phyloP scores from a whole-genome alignment of 2,329 filamentous ascomycete genomes.

The Hypoxylon sp. region DNA sequence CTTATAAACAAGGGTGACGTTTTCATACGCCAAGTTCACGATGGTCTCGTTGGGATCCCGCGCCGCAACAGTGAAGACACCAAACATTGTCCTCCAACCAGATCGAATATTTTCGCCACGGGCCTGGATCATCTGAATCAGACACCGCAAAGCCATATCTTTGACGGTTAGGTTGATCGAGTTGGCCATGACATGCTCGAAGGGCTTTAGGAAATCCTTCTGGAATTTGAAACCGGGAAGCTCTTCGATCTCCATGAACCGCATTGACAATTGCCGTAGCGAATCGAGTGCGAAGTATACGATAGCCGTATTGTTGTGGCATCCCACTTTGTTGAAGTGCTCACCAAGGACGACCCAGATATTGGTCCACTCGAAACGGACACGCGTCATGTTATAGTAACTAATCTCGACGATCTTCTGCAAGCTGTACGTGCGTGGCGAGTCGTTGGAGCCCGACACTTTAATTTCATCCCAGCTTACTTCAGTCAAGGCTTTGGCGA shows the following conservation, averaged over 20 bases:
- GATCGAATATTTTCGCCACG: slow-evolving; percentile 96
- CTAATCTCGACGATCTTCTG: slow-evolving; percentile 99
- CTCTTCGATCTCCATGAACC: slow-evolving; percentile 98
- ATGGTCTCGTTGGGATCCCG: slow-evolving; percentile 94
- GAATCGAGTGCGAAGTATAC: slow-evolving; percentile 99
- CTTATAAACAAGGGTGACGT: slow-evolving; percentile 95
- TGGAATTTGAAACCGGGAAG: slow-evolving; percentile 99
- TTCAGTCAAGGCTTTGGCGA: slow-evolving; percentile 91
- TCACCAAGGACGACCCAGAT: slow-evolving; percentile 98
- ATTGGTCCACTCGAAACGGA: slow-evolving; percentile 97
- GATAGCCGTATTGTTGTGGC: slow-evolving; percentile 94
- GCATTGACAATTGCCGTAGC: slow-evolving; percentile 94
- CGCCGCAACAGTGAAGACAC: slow-evolving; percentile 96
- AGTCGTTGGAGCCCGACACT: slow-evolving; percentile 95
- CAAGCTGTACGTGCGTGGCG: slow-evolving; percentile 94
- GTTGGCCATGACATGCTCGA: slow-evolving; percentile 97
- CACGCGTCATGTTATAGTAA: slow-evolving; percentile 99
- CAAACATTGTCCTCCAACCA: slow-evolving; percentile 99
- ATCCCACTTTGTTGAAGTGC: slow-evolving; percentile 98
- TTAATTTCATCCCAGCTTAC: slow-evolving; percentile 99
- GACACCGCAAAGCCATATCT: slow-evolving; percentile 94
- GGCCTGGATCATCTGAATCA: slow-evolving; percentile 99
- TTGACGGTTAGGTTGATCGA: slow-evolving; percentile 93
- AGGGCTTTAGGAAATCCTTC: slow-evolving; percentile 98
- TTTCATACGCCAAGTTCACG: slow-evolving; percentile 96